Conservation (phyloP, 192 early-diverging fungal genomes). For the Dissophora globulifera region DNA sequence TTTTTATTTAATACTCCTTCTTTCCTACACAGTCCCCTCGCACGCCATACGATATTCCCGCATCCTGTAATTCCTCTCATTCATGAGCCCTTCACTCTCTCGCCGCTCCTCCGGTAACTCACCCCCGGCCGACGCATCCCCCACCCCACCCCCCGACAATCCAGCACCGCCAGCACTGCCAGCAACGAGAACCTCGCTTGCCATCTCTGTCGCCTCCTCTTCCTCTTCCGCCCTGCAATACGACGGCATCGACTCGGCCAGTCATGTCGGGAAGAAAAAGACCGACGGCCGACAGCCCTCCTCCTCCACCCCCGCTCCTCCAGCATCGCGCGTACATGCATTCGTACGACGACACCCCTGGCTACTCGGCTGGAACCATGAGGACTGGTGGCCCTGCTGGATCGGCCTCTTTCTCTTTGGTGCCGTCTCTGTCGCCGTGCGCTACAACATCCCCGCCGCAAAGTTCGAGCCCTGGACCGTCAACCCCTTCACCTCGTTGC, state of each 20-base stretch:
- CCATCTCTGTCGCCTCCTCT: constrained; percentile 5
- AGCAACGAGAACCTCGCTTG: background rate
- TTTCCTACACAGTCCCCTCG: no score
- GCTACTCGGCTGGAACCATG: constrained; percentile 64
- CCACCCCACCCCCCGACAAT: no score
- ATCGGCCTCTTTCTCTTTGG: constrained; percentile 64
- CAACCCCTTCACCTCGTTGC: constrained; percentile 60
- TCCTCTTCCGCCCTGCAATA: background rate
- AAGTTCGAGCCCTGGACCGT: constrained; percentile 53
- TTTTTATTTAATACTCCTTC: no score
- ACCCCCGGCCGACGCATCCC: no score
- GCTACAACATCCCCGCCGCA: constrained; percentile 53
- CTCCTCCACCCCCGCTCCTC: background rate
- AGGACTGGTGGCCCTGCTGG: constrained; percentile 70
- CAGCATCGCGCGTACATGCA: background rate
- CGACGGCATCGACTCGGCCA: background rate
- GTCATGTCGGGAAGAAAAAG: no score
- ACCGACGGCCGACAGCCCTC: background rate
- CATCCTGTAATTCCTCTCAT: no score
- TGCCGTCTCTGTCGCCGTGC: constrained; percentile 53
- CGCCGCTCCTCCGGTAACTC: no score
- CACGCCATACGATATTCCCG: no score
- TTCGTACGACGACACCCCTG: constrained; percentile 32
- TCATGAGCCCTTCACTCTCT: no score
- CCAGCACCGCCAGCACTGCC: no score